A percentile compares a stretch with the other conserved stretches of the same genome.
Evolutionary conservation across 2,329 filamentous ascomycete genomes (phyloP).

Genomic region (Arthrobotrys sinensis): DNA sequence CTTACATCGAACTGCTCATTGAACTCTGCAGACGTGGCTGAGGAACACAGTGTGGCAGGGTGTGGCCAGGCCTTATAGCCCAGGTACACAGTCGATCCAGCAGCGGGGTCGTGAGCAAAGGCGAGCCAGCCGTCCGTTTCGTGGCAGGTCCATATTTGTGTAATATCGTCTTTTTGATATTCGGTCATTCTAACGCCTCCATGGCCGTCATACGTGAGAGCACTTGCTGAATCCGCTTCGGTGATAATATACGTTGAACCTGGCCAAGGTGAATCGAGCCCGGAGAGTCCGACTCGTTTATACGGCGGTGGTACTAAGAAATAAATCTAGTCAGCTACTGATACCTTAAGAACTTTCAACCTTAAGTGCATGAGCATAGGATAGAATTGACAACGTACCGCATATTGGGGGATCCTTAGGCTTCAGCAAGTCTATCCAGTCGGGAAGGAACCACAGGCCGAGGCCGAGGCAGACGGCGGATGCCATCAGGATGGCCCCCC

Average conservation of each 20-base stretch:
- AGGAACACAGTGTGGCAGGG: neutral
- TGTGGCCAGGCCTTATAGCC: constrained; percentile 1
- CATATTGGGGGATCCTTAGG: neutral
- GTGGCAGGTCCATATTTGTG: constrained; percentile 8
- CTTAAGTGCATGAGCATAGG: no score
- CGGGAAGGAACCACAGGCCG: neutral
- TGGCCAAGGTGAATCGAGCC: constrained; percentile 19
- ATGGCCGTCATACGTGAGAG: neutral
- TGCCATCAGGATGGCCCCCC: neutral
- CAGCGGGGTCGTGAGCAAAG: neutral
- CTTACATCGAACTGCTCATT: constrained; percentile 9
- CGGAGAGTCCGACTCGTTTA: neutral
- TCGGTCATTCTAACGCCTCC: neutral
- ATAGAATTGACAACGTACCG: neutral
- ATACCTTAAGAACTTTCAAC: no score
- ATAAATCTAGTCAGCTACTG: neutral
- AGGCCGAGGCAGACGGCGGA: neutral
- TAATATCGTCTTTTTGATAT: neutral
- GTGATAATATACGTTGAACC: constrained; percentile 24
- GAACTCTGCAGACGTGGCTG: neutral
- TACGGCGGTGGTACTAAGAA: neutral
- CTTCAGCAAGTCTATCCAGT: neutral
- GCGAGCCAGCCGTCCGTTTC: constrained; percentile 1
- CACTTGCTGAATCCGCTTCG: constrained; percentile 1
- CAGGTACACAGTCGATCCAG: neutral